Conservation (phyloP, 1,139 yeast genomes). For the Kodamaea sp. region DNA sequence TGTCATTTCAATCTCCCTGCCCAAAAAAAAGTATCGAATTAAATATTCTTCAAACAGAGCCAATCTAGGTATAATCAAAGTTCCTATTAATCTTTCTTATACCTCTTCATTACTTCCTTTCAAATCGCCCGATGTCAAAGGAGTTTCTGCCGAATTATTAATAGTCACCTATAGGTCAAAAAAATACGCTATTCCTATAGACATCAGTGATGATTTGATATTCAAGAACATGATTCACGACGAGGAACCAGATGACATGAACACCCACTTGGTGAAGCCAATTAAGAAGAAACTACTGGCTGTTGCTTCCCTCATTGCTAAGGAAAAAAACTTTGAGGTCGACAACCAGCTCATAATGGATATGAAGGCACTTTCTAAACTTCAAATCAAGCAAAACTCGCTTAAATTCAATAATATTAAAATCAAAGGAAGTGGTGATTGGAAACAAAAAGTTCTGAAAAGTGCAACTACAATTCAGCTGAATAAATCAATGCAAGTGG, state of each 20-base stretch:
- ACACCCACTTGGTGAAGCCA: conserved; percentile 16
- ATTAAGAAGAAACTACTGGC: conserved; percentile 14
- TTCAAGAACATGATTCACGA: conserved; percentile 15
- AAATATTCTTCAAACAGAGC: conserved; percentile 11
- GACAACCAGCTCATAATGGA: conserved; percentile 18
- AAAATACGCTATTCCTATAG: conserved; percentile 24
- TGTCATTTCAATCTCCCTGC: conserved; percentile 15
- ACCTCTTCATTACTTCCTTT: conserved; percentile 5
- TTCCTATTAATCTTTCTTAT: conserved; percentile 15
- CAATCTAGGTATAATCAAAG: conserved; percentile 4
- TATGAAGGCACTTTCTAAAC: conserved; percentile 19
- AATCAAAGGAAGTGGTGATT: conserved; percentile 10
- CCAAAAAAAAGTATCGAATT: conserved; percentile 14
- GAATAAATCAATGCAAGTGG: too few species aligned
- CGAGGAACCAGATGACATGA: conserved; percentile 15
- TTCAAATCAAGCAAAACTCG: conserved; percentile 15
- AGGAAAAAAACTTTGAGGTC: conserved; percentile 13
- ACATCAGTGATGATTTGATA: conserved; percentile 16
- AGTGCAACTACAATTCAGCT: too few species aligned
- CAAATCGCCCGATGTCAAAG: conserved; percentile 20
- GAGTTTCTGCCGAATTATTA: conserved; percentile 18
- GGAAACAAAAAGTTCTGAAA: not conserved
- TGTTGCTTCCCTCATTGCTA: conserved; percentile 5
- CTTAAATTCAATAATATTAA: conserved; percentile 14
- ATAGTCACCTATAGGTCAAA: conserved; percentile 19